These are phyloP conservation scores for Gymnopus androsaceus DNA, from an alignment of 1,284 basidiomycete genomes.

Conservation along the genomic window DNA sequence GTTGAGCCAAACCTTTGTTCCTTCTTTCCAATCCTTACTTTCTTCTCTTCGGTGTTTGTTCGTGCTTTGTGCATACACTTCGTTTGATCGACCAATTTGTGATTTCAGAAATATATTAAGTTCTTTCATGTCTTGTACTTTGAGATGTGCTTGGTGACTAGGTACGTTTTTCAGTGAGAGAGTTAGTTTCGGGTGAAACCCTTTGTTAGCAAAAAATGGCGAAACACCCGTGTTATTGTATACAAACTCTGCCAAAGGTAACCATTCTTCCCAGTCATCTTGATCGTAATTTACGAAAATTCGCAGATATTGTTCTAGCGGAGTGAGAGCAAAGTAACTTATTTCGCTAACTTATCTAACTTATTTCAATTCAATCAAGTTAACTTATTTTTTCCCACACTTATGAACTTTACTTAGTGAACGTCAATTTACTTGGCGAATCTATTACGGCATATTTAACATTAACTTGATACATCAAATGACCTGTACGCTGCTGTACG, in stretches of 20 bases:
- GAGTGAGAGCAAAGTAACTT: too few relatives aligned
- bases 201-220: conserved; percentile 11
- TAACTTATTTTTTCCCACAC: too few relatives aligned
- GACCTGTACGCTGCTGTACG: too few relatives aligned
- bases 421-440: too few relatives aligned
- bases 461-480: too few relatives aligned
- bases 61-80: background rate
- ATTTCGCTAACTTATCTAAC: background rate
- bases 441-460: too few relatives aligned
- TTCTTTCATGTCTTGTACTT: background rate
- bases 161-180: background rate
- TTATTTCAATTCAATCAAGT: conserved; percentile 8
- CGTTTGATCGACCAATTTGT: background rate
- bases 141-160: background rate
- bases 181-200: conserved; percentile 2
- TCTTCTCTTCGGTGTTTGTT: background rate
- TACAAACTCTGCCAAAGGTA: conserved; percentile 6
- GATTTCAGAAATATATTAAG: background rate
- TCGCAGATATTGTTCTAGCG: conserved; percentile 5
- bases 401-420: too few relatives aligned
- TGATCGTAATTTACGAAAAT: conserved; percentile 10
- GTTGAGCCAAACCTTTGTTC: conserved; percentile 9
- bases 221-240: conserved; percentile 11
- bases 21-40: background rate
- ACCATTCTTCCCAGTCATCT: conserved; percentile 7